Evolutionary conservation across 2,329 filamentous ascomycete species (phyloP).

Genomic region (Xylaria sp.): DNA sequence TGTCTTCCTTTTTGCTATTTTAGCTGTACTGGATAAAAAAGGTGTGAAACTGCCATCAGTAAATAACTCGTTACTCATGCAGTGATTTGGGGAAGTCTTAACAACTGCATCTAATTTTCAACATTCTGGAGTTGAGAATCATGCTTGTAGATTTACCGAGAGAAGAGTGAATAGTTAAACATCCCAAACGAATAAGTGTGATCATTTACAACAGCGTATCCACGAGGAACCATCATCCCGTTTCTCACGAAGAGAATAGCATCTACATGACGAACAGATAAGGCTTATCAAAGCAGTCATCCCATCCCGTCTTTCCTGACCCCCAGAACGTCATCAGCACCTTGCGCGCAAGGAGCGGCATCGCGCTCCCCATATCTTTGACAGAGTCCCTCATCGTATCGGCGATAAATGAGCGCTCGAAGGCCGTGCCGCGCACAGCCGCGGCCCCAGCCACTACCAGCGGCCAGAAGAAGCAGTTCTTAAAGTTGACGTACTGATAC

Average conservation of each 20-base stretch:
- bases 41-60: too few species aligned
- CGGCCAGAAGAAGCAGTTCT: conserved; percentile 48
- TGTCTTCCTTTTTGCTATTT: too few species aligned
- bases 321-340: conserved; percentile 49
- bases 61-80: not conserved
- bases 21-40: too few species aligned
- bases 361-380: conserved; percentile 41
- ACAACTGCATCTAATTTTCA: not conserved
- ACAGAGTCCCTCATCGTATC: conserved; percentile 43
- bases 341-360: conserved; percentile 43
- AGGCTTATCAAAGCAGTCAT: conserved; percentile 51
- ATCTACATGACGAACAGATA: conserved; percentile 42
- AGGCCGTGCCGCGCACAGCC: conserved; percentile 40
- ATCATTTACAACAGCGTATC: not conserved
- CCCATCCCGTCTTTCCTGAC: conserved; percentile 48
- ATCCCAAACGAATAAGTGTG: not conserved
- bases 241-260: not conserved
- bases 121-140: not conserved
- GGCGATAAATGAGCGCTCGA: conserved; percentile 46
- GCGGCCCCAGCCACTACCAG: conserved; percentile 49
- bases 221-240: not conserved
- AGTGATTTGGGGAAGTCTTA: not conserved
- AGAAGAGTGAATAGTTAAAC: not conserved
- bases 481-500: conserved; percentile 35
- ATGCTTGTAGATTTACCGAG: not conserved